Evolutionary conservation across 1,139 yeast genomes (phyloP).

Genomic region (Martiniozyma asiatica): DNA sequence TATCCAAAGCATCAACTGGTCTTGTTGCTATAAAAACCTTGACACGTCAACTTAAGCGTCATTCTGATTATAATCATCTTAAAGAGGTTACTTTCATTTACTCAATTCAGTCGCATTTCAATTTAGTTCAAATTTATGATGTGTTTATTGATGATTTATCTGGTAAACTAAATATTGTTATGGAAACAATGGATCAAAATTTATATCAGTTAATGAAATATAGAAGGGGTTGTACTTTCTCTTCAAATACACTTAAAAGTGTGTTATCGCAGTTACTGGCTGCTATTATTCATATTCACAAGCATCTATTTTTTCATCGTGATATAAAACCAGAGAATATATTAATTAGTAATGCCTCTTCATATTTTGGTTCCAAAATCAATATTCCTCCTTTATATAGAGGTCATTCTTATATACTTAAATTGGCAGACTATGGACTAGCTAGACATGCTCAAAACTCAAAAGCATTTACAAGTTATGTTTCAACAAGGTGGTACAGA

Average conservation of each 20-base stretch:
- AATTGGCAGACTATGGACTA: constrained; percentile 86
- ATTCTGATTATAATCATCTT: constrained; percentile 48
- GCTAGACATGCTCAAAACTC: constrained; percentile 51
- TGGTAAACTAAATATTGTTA: constrained; percentile 60
- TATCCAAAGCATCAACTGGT: constrained; percentile 20
- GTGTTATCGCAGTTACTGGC: constrained; percentile 59
- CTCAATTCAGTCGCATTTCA: constrained; percentile 58
- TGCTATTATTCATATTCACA: constrained; percentile 78
- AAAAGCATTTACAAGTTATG: constrained; percentile 63
- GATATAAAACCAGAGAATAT: constrained; percentile 80
- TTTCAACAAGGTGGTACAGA: constrained; percentile 93
- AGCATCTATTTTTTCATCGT: constrained; percentile 65
- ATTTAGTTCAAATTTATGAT: constrained; percentile 64
- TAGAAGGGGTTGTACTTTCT: constrained; percentile 39
- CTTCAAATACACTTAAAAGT: constrained; percentile 48
- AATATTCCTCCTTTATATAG: constrained; percentile 28
- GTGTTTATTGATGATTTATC: constrained; percentile 55
- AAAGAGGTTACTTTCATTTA: constrained; percentile 69
- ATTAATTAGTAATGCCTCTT: constrained; percentile 47
- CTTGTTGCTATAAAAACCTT: constrained; percentile 80
- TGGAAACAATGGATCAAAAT: constrained; percentile 83
- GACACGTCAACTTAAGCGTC: constrained; percentile 37
- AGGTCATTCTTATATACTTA: constrained; percentile 48
- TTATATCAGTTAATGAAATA: constrained; percentile 60
- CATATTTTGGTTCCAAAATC: constrained; percentile 37